These are phyloP conservation scores for Miscanthus lutarioriparius DNA, from an alignment of 176 grass and related monocot genomes.

Conservation along the genomic window DNA sequence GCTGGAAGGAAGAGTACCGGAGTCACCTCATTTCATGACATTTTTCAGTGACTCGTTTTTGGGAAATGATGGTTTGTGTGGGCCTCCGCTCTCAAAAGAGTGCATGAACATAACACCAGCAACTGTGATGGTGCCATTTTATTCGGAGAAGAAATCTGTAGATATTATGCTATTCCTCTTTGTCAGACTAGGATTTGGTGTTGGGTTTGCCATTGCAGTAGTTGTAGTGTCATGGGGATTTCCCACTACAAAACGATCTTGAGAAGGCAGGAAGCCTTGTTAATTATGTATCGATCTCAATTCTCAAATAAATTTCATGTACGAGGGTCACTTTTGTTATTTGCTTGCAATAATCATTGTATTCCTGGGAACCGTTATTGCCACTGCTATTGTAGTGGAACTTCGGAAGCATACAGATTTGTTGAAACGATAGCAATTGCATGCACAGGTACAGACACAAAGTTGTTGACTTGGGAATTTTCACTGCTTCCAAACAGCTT, in stretches of 20 bases:
- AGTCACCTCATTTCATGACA: neutral
- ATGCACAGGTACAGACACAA: no score
- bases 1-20: slow-evolving; percentile 25
- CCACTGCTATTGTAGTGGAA: no score
- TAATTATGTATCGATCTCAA: neutral
- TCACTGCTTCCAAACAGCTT: no score
- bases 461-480: no score
- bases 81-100: neutral
- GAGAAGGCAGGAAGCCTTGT: neutral
- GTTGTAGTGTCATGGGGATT: neutral
- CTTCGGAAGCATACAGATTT: no score
- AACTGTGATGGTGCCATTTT: no score
- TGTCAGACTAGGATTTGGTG: slow-evolving; percentile 14
- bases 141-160: neutral
- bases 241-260: neutral
- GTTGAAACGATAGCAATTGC: no score
- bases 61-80: neutral
- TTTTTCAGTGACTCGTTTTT: neutral
- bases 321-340: no score
- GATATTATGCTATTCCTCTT: slow-evolving; percentile 10
- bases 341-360: no score
- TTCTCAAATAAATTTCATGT: no score
- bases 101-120: neutral
- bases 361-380: no score
- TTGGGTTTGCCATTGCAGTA: slow-evolving; percentile 13